A percentile compares a stretch with the other conserved stretches of the same genome.
Evolutionary conservation across 306 rosid species (phyloP).

Genomic region (Astragalus membranaceus): DNA sequence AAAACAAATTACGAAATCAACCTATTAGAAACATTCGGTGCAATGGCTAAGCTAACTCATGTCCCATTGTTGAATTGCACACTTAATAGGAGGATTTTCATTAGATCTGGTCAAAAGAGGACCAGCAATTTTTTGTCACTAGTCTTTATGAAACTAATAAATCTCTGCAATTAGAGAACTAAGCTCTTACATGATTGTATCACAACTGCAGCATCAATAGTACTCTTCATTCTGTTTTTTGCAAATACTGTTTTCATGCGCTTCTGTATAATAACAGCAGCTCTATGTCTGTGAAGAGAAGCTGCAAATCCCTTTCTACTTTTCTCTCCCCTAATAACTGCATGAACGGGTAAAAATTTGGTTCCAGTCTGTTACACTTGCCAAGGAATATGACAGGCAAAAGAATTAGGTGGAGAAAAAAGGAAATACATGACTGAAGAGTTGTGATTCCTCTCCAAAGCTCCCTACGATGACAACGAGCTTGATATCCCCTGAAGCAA

Average conservation of each 20-base stretch:
- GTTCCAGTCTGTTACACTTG: constrained; percentile 6
- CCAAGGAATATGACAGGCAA: constrained; percentile 23
- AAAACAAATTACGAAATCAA: constrained; percentile 18
- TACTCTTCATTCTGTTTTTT: constrained; percentile 41
- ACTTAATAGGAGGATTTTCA: background rate
- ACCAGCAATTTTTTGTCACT: background rate
- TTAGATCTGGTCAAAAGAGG: background rate
- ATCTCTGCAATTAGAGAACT: background rate
- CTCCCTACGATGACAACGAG: constrained; percentile 59
- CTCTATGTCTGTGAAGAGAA: constrained; percentile 60
- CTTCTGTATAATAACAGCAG: constrained; percentile 71
- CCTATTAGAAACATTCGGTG: background rate
- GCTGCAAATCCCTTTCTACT: constrained; percentile 59
- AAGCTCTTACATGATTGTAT: constrained; percentile 64
- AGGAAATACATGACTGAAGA: constrained; percentile 80
- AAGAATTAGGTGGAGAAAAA: constrained; percentile 8
- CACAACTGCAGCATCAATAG: constrained; percentile 53
- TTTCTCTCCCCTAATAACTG: constrained; percentile 77
- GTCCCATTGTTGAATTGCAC: constrained; percentile 3
- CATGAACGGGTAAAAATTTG: constrained; percentile 25
- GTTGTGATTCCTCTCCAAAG: constrained; percentile 59
- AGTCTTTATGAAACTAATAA: constrained; percentile 1
- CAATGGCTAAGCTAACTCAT: background rate
- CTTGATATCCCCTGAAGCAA: constrained; percentile 93
- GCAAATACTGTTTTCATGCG: constrained; percentile 45